Percentiles rank a stretch among this genome's conserved stretches.
Conservation (phyloP, 2,329 filamentous ascomycete species). For the Fusarium transvaalense region DNA sequence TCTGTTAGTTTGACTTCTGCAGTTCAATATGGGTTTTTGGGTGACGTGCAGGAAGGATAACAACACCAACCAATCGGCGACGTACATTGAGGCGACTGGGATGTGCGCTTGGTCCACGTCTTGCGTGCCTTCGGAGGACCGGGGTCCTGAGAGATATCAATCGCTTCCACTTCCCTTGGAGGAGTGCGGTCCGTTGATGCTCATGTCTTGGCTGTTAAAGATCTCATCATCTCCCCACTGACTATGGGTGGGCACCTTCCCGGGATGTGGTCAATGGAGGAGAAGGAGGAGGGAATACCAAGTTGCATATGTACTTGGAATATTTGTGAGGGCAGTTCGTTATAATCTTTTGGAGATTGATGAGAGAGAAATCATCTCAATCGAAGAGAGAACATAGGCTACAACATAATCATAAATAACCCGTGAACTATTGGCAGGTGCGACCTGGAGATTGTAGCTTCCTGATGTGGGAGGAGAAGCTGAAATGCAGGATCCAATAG, state of each 20-base stretch:
- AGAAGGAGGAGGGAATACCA: not conserved
- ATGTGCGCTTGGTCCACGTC: constrained; percentile 44
- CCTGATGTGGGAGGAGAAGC: constrained; percentile 16
- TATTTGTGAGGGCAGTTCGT: not conserved
- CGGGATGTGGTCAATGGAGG: constrained; percentile 13
- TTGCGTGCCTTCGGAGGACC: constrained; percentile 33
- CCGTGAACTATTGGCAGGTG: not conserved
- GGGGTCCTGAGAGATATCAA: constrained; percentile 34
- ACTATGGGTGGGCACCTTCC: not conserved
- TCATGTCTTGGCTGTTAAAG: constrained; percentile 20
- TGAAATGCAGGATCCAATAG: constrained; percentile 28
- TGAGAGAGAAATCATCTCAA: not conserved
- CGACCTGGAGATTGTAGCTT: constrained; percentile 21
- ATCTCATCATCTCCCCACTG: constrained; percentile 17
- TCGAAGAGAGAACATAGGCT: not conserved
- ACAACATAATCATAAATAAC: not conserved
- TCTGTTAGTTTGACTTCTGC: constrained; percentile 40
- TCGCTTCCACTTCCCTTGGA: constrained; percentile 18
- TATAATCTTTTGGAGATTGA: constrained; percentile 1
- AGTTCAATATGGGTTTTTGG: constrained; percentile 36
- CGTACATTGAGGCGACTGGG: constrained; percentile 24
- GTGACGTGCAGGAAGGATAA: constrained; percentile 44
- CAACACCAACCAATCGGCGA: constrained; percentile 42
- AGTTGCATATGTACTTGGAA: not conserved
- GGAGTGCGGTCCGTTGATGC: constrained; percentile 4